Conservation (phyloP, 2,329 filamentous ascomycete genomes). For the Alternaria gansuensis region DNA sequence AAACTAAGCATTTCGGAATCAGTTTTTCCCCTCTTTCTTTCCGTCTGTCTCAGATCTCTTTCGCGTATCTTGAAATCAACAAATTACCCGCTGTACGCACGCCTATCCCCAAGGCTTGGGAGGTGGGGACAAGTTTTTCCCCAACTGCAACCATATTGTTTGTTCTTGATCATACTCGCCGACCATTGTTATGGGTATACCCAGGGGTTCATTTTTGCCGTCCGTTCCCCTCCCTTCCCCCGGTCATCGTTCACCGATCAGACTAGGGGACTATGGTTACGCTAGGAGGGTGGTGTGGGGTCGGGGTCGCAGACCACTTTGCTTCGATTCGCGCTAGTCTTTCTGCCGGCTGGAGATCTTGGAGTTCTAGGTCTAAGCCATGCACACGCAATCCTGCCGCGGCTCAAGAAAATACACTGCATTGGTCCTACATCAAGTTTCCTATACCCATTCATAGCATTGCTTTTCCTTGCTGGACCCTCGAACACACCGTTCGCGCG, state of each 20-base stretch:
- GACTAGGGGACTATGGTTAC: constrained; percentile 2
- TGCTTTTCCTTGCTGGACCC: constrained; percentile 7
- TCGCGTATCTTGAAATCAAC: constrained; percentile 6
- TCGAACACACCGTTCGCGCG: constrained; percentile 15
- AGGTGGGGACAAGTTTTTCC: neutral
- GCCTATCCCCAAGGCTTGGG: neutral
- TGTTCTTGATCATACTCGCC: neutral
- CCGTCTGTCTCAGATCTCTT: constrained; percentile 14
- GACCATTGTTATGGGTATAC: constrained; percentile 3
- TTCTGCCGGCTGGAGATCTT: constrained; percentile 2
- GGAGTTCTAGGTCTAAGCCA: constrained; percentile 4
- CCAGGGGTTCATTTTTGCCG: neutral
- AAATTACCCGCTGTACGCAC: neutral
- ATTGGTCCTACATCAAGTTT: neutral
- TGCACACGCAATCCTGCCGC: constrained; percentile 1
- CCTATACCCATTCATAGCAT: neutral
- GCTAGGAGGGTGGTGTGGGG: constrained; percentile 10
- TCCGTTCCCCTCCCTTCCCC: neutral
- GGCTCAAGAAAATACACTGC: neutral
- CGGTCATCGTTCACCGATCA: constrained; percentile 7
- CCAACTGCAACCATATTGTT: constrained; percentile 4
- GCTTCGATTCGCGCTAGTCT: neutral
- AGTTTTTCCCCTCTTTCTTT: constrained; percentile 20
- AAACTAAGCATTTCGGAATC: constrained; percentile 28
- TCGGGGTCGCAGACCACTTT: neutral